Evolutionary conservation across 805 yeast species (phyloP), one percentile per base, ranked within the genome.

Genomic region (Ogataea chonburiensis): DNA sequence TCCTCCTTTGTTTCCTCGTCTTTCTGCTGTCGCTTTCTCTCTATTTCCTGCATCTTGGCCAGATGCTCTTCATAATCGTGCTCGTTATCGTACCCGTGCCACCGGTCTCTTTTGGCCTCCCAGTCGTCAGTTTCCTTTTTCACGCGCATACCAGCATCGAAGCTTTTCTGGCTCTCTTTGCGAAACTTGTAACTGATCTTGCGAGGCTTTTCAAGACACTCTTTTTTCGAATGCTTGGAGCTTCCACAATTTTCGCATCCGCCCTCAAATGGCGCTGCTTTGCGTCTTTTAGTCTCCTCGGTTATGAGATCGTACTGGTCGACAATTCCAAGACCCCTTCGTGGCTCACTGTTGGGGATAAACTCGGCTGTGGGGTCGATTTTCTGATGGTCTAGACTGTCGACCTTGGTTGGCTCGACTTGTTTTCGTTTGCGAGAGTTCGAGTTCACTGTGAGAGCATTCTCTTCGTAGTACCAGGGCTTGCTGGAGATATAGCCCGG

Each of bases 41-140:
- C 75, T 29, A 63, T 63, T 34, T 60, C 57, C 37, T 68, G 64
- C 78, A 81, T 77, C 25, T 61, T 61, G 30, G 56, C 55, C 5
- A 77, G 48, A 19, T 73, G 71, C 9, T 67, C 61, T 31, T 69
- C 72, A 64, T 83, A 85, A 35, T 82, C 86, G 8, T 67, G 64
- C 7, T 50, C 52, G 7, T 75, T 68, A 29, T 81, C 79, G 53
- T 77, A 84, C 0, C 95, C 95, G 52, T 74, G 82, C 95, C 93
- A 86, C 40, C 86, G 67, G 58, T 86, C 95, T 40, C 88, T 63
- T 45, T 80, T 81, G 8, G 79, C 72, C 50, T 84, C 94, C 71
- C 79, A 86, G 29, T 70, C 73, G 17, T 59, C 63, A 3, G 53
- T 61, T 31, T 51, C 58, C 29, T 46, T 59, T 31, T 39, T 48